Evolutionary conservation across 495 filamentous ascomycete species (phyloP).

Genomic region (Parathielavia hyrcaniae): DNA sequence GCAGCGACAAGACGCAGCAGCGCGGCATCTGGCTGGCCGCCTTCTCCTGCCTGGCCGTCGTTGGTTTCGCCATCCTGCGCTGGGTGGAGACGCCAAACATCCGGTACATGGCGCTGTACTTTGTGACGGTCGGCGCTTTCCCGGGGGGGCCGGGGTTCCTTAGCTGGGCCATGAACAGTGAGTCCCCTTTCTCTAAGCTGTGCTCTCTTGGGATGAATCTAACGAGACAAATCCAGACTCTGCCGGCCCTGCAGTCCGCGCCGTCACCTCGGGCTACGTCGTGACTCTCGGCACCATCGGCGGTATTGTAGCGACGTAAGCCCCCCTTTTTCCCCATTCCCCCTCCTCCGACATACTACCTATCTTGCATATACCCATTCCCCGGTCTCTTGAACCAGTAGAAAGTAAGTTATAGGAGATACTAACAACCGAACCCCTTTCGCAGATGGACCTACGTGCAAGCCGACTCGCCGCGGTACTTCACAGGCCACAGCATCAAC

Average conservation of each 20-base stretch:
- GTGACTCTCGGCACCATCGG: slow-evolving; percentile 52
- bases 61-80: slow-evolving; percentile 38
- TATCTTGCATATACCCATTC: too few relatives aligned
- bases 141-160: slow-evolving; percentile 51
- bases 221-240: slow-evolving; percentile 33
- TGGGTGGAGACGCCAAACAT: slow-evolving; percentile 26
- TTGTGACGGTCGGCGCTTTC: slow-evolving; percentile 48
- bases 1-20: slow-evolving; percentile 52
- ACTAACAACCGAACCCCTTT: background rate
- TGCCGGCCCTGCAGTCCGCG: slow-evolving; percentile 50
- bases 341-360: background rate
- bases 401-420: too few relatives aligned
- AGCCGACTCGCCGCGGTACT: slow-evolving; percentile 45
- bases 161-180: slow-evolving; percentile 51
- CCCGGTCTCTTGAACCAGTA: too few relatives aligned
- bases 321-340: background rate
- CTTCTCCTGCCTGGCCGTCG: slow-evolving; percentile 42
- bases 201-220: background rate
- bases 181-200: slow-evolving; percentile 5
- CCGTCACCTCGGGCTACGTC: slow-evolving; percentile 49
- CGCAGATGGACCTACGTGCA: slow-evolving; percentile 50
- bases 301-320: slow-evolving; percentile 49
- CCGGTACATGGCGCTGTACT: slow-evolving; percentile 43
- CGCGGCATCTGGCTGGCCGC: slow-evolving; percentile 54
- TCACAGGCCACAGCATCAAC: slow-evolving; percentile 55